Conservation (phyloP, 495 filamentous ascomycete genomes). For the Aspergillus panamensis region DNA sequence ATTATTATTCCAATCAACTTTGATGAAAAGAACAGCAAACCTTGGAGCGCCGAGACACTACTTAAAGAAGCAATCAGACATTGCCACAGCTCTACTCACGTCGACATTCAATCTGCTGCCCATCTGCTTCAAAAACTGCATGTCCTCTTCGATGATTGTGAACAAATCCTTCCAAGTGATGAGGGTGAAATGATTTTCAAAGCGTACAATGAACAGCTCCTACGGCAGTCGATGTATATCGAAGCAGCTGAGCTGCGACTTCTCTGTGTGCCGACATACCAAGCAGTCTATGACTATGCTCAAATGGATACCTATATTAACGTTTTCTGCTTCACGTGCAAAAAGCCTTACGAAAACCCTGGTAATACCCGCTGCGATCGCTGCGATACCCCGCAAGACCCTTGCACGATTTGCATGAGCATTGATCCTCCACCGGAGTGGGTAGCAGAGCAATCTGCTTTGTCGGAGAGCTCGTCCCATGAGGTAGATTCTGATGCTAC, state of each 20-base stretch:
- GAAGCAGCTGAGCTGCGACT: slow-evolving; percentile 69
- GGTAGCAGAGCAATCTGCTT: slow-evolving; percentile 31
- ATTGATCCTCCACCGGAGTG: slow-evolving; percentile 49
- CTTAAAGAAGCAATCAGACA: slow-evolving; percentile 43
- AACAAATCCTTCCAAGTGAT: slow-evolving; percentile 42
- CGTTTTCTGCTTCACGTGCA: slow-evolving; percentile 47
- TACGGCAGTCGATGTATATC: slow-evolving; percentile 59
- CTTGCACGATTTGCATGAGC: slow-evolving; percentile 47
- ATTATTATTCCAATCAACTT: slow-evolving; percentile 32
- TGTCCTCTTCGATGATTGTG: slow-evolving; percentile 38
- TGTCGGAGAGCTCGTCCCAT: slow-evolving; percentile 16
- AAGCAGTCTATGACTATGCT: slow-evolving; percentile 57
- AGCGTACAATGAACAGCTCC: slow-evolving; percentile 62
- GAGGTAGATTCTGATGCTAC: slow-evolving; percentile 22
- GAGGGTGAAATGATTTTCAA: slow-evolving; percentile 53
- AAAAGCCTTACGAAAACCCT: slow-evolving; percentile 45
- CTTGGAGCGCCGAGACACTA: slow-evolving; percentile 49
- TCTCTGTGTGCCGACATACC: slow-evolving; percentile 58
- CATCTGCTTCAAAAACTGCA: slow-evolving; percentile 46
- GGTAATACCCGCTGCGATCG: slow-evolving; percentile 45
- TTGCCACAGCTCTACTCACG: slow-evolving; percentile 41
- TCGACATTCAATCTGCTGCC: slow-evolving; percentile 46
- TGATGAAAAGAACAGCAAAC: slow-evolving; percentile 34
- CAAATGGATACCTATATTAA: slow-evolving; percentile 47
- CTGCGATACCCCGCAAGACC: slow-evolving; percentile 41